Percentiles rank a stretch among this genome's conserved stretches.
These are phyloP conservation scores for Elongisporangium undulatum DNA, from an alignment of 352 stramenopile genomes.

Conservation along the genomic window DNA sequence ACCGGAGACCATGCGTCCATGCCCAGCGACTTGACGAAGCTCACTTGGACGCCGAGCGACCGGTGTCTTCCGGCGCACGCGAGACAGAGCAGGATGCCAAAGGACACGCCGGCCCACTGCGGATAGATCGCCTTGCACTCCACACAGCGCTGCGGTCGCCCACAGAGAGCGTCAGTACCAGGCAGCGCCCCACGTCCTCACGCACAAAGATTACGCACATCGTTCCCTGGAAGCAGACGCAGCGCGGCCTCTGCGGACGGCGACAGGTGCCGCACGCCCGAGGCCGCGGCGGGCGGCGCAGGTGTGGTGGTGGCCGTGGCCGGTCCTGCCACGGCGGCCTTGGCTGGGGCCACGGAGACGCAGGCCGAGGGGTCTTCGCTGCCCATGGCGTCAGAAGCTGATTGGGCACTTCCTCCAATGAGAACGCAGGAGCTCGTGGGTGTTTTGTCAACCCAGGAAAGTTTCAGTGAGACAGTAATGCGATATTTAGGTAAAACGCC, in stretches of 20 bases:
- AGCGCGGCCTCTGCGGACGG: constrained; percentile 45
- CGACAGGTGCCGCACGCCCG: constrained; percentile 27
- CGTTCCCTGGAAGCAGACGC: constrained; percentile 66
- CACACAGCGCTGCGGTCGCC: constrained; percentile 49
- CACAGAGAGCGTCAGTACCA: neutral
- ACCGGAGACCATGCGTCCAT: constrained; percentile 70
- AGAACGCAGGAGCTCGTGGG: neutral
- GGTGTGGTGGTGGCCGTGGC: neutral
- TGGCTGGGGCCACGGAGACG: neutral
- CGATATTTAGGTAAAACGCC: neutral
- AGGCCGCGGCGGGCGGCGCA: neutral
- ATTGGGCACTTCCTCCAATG: neutral
- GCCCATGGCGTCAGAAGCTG: neutral
- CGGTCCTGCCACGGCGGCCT: neutral
- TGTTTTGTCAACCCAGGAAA: neutral
- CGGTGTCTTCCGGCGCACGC: constrained; percentile 72
- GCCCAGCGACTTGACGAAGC: constrained; percentile 79
- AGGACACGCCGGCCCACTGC: constrained; percentile 81
- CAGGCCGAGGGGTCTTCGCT: neutral
- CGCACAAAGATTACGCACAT: constrained; percentile 31
- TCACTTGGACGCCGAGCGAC: constrained; percentile 71
- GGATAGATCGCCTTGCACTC: constrained; percentile 80
- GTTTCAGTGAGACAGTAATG: neutral
- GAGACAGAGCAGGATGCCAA: constrained; percentile 79
- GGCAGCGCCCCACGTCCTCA: neutral